These are phyloP conservation scores for Tirmania nivea DNA, from an alignment of 495 filamentous ascomycete species.

Conservation along the genomic window DNA sequence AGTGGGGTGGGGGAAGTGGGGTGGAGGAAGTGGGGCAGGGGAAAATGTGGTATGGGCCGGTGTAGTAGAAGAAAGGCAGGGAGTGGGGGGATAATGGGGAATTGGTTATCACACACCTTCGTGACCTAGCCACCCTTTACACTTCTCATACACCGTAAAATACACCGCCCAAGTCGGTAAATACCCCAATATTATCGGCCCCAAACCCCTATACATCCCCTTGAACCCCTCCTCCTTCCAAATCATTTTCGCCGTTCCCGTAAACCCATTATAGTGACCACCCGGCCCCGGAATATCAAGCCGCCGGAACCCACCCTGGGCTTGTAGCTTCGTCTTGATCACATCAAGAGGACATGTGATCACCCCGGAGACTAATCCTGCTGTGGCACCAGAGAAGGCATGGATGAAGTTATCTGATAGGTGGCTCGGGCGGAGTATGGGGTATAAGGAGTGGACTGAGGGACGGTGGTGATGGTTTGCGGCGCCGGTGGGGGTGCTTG, in stretches of 20 bases:
- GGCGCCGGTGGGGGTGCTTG: neutral
- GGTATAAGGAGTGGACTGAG: constrained; percentile 6
- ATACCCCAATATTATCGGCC: constrained; percentile 86
- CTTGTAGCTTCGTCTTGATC: constrained; percentile 96
- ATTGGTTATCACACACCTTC: constrained; percentile 1
- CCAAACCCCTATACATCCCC: constrained; percentile 82
- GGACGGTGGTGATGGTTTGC: neutral
- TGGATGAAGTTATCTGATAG: constrained; percentile 23
- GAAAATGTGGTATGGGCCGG: neutral
- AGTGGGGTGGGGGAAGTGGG: neutral
- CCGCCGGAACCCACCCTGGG: constrained; percentile 56
- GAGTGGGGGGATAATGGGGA: neutral
- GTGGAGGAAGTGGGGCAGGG: neutral
- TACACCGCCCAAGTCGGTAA: constrained; percentile 97
- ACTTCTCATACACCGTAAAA: constrained; percentile 80
- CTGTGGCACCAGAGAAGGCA: constrained; percentile 60
- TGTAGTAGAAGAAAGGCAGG: neutral
- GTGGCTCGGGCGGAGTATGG: constrained; percentile 8
- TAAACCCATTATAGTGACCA: constrained; percentile 54
- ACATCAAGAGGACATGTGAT: constrained; percentile 96
- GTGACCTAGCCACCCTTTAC: constrained; percentile 30
- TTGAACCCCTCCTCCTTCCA: constrained; percentile 69
- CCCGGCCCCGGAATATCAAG: constrained; percentile 19
- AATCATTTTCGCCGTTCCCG: constrained; percentile 68
- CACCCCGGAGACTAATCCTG: constrained; percentile 75